Evolutionary conservation across 2,329 filamentous ascomycete genomes (phyloP).

Genomic region (Penicillium sp.): DNA sequence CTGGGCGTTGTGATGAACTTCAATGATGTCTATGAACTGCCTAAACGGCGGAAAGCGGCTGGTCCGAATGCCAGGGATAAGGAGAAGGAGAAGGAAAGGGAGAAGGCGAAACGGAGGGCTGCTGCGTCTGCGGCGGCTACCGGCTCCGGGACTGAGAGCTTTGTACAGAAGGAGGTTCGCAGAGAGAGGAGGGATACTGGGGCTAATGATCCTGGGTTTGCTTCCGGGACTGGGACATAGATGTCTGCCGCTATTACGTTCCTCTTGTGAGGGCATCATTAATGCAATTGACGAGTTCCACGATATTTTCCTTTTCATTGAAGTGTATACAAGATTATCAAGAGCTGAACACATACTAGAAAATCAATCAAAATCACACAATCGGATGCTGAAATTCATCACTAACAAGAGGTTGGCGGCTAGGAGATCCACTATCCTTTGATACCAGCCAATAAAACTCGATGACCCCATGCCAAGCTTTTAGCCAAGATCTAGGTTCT

Average conservation of each 20-base stretch:
- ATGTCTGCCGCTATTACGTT: background rate
- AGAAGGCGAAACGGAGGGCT: conserved; percentile 28
- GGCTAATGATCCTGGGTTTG: conserved; percentile 2
- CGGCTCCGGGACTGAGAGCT: conserved; percentile 20
- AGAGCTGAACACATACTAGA: background rate
- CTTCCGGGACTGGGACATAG: conserved; percentile 1
- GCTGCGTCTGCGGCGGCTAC: conserved; percentile 13
- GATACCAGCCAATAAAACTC: background rate
- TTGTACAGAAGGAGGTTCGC: conserved; percentile 24
- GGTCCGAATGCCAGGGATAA: conserved; percentile 35
- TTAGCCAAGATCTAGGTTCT: background rate
- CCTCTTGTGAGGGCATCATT: background rate
- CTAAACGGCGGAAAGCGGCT: conserved; percentile 56
- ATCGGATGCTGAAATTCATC: background rate
- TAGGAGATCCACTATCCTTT: too few species aligned
- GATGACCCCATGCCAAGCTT: background rate
- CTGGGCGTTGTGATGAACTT: conserved; percentile 98
- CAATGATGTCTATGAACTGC: conserved; percentile 89
- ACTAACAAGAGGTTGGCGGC: background rate
- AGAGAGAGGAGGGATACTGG: conserved; percentile 28
- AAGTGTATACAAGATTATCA: conserved; percentile 7
- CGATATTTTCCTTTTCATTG: conserved; percentile 6
- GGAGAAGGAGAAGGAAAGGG: conserved; percentile 28
- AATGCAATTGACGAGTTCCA: conserved; percentile 13
- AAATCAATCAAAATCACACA: background rate